phyloP scores from a whole-genome alignment of 2,329 filamentous ascomycete species.

The Myotisia sp. region DNA sequence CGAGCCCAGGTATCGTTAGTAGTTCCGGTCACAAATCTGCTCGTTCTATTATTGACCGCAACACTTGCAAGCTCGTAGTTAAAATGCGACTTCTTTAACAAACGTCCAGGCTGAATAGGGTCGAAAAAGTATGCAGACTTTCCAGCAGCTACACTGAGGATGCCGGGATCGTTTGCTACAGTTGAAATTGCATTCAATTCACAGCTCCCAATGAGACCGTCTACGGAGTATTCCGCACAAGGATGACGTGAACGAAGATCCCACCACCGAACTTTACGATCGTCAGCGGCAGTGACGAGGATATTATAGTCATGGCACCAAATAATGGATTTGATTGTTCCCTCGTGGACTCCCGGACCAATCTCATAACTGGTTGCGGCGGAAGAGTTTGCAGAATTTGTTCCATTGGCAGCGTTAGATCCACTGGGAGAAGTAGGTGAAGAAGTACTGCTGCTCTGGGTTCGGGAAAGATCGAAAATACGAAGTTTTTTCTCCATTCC shows the following conservation, averaged over 20 bases:
- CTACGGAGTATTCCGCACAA: constrained; percentile 62
- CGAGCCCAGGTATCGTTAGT: constrained; percentile 93
- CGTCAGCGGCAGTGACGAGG: constrained; percentile 76
- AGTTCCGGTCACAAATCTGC: constrained; percentile 79
- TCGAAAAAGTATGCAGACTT: constrained; percentile 90
- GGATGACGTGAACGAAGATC: constrained; percentile 65
- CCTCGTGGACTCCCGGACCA: constrained; percentile 65
- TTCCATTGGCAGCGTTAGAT: constrained; percentile 20
- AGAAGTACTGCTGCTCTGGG: constrained; percentile 26
- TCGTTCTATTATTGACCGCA: constrained; percentile 64
- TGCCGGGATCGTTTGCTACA: constrained; percentile 48
- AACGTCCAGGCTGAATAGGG: constrained; percentile 50
- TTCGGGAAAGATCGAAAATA: constrained; percentile 69
- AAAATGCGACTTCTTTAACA: constrained; percentile 67
- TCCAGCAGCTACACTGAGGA: constrained; percentile 83
- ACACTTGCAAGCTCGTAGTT: constrained; percentile 82
- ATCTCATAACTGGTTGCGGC: constrained; percentile 69
- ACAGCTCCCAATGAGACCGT: constrained; percentile 79
- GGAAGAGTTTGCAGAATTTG: constrained; percentile 27
- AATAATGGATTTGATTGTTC: constrained; percentile 88
- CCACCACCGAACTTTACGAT: constrained; percentile 90
- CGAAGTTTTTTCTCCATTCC: constrained; percentile 94
- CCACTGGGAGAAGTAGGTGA: constrained; percentile 26
- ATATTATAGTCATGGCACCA: constrained; percentile 84
- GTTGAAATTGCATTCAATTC: constrained; percentile 63